phyloP scores from a whole-genome alignment of 208 protist species.

The Trichomonas vaginalis region DNA sequence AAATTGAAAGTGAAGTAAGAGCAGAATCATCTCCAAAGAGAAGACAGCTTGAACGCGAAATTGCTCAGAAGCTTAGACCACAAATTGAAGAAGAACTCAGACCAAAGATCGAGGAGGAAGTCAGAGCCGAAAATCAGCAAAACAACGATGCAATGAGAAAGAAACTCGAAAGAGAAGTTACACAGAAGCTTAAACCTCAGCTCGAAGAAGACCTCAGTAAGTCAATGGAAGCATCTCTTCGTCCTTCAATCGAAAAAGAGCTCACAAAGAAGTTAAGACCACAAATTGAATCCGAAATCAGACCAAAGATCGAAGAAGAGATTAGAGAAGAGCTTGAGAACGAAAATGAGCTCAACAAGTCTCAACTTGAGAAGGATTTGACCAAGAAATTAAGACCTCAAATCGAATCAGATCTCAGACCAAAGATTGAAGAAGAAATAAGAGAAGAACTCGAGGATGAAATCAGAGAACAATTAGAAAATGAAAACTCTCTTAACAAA shows the following conservation, averaged over 20 bases:
- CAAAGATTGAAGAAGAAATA: background rate
- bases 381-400: background rate
- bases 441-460: background rate
- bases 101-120: background rate
- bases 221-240: background rate
- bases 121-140: background rate
- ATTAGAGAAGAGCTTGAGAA: background rate
- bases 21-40: background rate
- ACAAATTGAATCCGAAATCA: background rate
- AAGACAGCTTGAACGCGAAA: background rate
- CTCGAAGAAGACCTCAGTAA: background rate
- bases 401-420: background rate
- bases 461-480: background rate
- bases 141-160: background rate
- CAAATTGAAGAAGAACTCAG: background rate
- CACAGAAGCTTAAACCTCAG: background rate
- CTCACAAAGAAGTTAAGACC: background rate
- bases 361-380: background rate
- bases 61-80: background rate
- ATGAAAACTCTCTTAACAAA: background rate
- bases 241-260: background rate
- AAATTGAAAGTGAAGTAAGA: background rate
- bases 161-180: background rate
- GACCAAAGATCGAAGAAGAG: background rate
- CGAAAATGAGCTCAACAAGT: background rate